These are phyloP conservation scores for Ascoidea rubescens DNA, from an alignment of 805 yeast genomes.

Conservation along the genomic window DNA sequence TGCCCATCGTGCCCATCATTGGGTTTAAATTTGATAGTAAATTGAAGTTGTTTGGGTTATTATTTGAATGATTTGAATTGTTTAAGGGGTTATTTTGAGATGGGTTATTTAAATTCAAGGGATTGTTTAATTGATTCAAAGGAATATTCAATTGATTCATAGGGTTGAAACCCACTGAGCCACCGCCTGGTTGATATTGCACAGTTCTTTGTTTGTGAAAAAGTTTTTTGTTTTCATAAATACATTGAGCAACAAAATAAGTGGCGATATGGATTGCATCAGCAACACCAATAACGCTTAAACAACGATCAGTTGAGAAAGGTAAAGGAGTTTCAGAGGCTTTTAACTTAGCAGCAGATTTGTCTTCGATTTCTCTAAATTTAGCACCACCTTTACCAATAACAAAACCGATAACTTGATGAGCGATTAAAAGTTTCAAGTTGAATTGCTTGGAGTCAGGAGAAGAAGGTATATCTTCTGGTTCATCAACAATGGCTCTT, in stretches of 20 bases:
- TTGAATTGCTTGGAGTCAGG: slow-evolving; percentile 38
- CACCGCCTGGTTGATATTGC: slow-evolving; percentile 38
- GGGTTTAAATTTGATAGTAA: background rate
- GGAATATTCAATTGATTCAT: slow-evolving; percentile 1
- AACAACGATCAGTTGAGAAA: slow-evolving; percentile 61
- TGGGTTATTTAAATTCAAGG: slow-evolving; percentile 6
- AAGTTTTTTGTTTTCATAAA: slow-evolving; percentile 41
- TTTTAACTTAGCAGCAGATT: slow-evolving; percentile 60
- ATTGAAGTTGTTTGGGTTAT: background rate
- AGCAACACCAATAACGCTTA: slow-evolving; percentile 63
- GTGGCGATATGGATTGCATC: slow-evolving; percentile 81
- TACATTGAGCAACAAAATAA: slow-evolving; percentile 57
- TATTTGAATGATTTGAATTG: background rate
- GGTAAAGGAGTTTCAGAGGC: slow-evolving; percentile 67
- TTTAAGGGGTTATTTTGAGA: background rate
- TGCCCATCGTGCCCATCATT: background rate
- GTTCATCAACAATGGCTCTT: slow-evolving; percentile 52
- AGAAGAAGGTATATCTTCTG: slow-evolving; percentile 47
- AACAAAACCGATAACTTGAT: slow-evolving; percentile 65
- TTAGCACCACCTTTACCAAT: slow-evolving; percentile 67
- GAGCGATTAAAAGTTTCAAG: slow-evolving; percentile 57
- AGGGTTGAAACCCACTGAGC: slow-evolving; percentile 9
- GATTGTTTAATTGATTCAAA: slow-evolving; percentile 8
- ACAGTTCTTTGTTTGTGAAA: slow-evolving; percentile 39
- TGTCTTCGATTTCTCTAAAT: slow-evolving; percentile 70